These are phyloP conservation scores for Pythium plurisporium DNA, from an alignment of 352 stramenopile genomes.

Conservation along the genomic window DNA sequence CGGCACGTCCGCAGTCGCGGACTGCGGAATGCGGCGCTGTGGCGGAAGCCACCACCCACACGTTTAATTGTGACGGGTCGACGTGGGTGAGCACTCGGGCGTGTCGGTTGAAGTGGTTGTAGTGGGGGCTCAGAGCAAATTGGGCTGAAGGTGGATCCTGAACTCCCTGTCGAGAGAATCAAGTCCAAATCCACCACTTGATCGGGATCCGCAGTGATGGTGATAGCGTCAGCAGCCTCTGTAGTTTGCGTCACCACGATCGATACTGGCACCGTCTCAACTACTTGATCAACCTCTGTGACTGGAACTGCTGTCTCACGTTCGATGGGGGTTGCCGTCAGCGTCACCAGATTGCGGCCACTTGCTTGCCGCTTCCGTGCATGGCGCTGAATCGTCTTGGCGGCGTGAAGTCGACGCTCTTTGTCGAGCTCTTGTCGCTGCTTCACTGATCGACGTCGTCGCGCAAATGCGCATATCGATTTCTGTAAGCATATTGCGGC, in stretches of 20 bases:
- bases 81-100: neutral
- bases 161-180: no score
- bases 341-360: no score
- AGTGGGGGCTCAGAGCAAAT: no score
- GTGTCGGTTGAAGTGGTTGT: neutral
- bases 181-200: no score
- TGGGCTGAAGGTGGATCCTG: no score
- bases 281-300: no score
- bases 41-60: slow-evolving; percentile 56
- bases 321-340: no score
- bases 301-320: no score
- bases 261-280: no score
- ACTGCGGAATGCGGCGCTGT: slow-evolving; percentile 19
- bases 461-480: slow-evolving; percentile 18
- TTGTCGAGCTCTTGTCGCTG: slow-evolving; percentile 20
- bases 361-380: slow-evolving; percentile 20
- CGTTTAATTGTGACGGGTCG: slow-evolving; percentile 18
- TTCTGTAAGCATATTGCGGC: slow-evolving; percentile 32
- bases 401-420: slow-evolving; percentile 34
- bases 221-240: no score
- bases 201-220: no score
- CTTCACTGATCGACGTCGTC: slow-evolving; percentile 17
- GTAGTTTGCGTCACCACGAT: no score
- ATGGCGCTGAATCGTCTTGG: slow-evolving; percentile 41
- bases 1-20: neutral